These are phyloP conservation scores for Aphanomyces euteiches DNA, from an alignment of 352 stramenopile species.

Conservation along the genomic window DNA sequence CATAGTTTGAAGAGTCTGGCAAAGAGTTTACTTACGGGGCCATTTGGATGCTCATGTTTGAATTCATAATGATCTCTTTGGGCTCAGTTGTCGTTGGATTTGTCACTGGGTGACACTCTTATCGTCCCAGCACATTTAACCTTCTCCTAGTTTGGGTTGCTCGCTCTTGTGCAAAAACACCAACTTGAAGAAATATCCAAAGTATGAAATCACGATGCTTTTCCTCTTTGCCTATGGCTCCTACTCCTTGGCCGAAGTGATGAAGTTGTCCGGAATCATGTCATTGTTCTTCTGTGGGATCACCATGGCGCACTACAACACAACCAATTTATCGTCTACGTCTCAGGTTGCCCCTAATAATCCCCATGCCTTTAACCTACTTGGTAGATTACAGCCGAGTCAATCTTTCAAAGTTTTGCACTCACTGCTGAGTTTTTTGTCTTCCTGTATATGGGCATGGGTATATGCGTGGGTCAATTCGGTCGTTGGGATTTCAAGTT, in stretches of 20 bases:
- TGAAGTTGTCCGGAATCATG: conserved; percentile 85
- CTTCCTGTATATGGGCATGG: conserved; percentile 90
- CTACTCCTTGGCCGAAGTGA: conserved; percentile 75
- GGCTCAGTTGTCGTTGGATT: conserved; percentile 76
- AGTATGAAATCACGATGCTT: conserved; percentile 83
- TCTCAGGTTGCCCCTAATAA: conserved; percentile 18
- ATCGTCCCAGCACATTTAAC: background rate
- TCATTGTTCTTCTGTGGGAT: conserved; percentile 87
- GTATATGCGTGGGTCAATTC: conserved; percentile 65
- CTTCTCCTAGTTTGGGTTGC: conserved; percentile 50
- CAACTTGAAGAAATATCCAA: conserved; percentile 68
- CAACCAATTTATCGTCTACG: conserved; percentile 77
- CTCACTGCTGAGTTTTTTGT: conserved; percentile 82
- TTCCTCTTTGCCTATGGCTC: conserved; percentile 87
- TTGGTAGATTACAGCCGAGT: conserved; percentile 66
- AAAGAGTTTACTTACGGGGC: conserved; percentile 63
- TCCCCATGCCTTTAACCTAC: background rate
- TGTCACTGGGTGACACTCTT: conserved; percentile 48
- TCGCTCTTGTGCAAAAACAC: conserved; percentile 87
- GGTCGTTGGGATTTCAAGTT: conserved; percentile 83
- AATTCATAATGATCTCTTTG: conserved; percentile 76
- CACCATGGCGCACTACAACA: conserved; percentile 85
- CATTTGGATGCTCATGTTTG: conserved; percentile 56
- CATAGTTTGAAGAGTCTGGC: conserved; percentile 70
- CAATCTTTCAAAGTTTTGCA: conserved; percentile 85